Conservation (phyloP, 768 basidiomycete genomes). For the Chalciporus sphaerocephalus region DNA sequence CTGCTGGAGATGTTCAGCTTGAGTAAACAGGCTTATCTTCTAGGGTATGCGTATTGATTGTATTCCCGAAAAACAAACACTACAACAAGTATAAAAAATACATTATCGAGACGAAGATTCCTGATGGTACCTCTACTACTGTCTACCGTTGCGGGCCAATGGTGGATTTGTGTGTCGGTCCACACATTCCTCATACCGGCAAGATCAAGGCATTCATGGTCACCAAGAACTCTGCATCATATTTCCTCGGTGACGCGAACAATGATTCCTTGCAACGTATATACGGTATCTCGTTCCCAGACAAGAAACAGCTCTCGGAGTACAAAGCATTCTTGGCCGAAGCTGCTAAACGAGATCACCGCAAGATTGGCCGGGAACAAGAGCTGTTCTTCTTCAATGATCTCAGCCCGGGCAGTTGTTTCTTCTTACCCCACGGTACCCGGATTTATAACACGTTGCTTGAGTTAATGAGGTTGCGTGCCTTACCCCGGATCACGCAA, state of each 20-base stretch:
- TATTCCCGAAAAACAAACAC: conserved; percentile 41
- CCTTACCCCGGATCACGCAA: not conserved
- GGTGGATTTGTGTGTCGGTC: conserved; percentile 95
- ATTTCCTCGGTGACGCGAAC: conserved; percentile 90
- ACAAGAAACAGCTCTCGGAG: conserved; percentile 90
- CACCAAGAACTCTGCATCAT: conserved; percentile 98
- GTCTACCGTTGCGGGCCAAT: conserved; percentile 99
- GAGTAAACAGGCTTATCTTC: conserved; percentile 28
- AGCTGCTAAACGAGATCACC: conserved; percentile 96
- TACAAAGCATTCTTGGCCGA: conserved; percentile 96
- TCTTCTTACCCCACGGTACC: conserved; percentile 97
- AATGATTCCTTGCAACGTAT: conserved; percentile 95
- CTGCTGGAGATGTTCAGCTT: conserved; percentile 95
- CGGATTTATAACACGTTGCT: conserved; percentile 93
- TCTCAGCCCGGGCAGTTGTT: conserved; percentile 88
- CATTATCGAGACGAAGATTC: conserved; percentile 91
- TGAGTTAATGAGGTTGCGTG: conserved; percentile 81
- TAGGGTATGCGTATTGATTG: conserved; percentile 2
- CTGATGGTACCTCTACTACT: conserved; percentile 93
- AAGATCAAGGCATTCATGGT: conserved; percentile 97
- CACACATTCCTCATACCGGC: conserved; percentile 97
- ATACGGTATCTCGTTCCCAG: conserved; percentile 98
- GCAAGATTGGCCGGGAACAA: conserved; percentile 96
- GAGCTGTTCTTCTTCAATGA: conserved; percentile 99
- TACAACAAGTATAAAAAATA: conserved; percentile 99